Percentiles rank a stretch among this genome's conserved stretches.
phyloP scores from a whole-genome alignment of 1,284 basidiomycete genomes.

The Hymenochaete sp. region DNA sequence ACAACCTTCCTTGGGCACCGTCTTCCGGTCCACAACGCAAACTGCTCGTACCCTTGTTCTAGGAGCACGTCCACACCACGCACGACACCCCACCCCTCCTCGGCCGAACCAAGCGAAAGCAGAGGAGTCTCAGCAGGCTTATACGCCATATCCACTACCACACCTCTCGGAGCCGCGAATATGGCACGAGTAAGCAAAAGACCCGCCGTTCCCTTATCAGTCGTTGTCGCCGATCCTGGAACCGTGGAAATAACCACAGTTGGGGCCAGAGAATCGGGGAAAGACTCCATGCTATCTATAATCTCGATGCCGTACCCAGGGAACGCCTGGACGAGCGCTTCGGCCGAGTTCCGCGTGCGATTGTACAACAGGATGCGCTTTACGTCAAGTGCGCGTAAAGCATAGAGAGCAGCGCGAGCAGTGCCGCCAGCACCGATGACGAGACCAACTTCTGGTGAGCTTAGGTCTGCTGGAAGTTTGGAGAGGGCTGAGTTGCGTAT shows the following conservation, averaged over 20 bases:
- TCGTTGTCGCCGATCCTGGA: constrained; percentile 63
- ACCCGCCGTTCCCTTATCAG: constrained; percentile 28
- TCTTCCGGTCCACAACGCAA: constrained; percentile 44
- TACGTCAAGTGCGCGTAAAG: constrained; percentile 64
- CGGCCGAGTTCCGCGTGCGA: constrained; percentile 67
- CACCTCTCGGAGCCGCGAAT: constrained; percentile 42
- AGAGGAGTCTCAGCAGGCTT: constrained; percentile 72
- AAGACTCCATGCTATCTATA: constrained; percentile 46
- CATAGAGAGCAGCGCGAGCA: constrained; percentile 86
- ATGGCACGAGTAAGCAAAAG: constrained; percentile 52
- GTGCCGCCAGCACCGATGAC: constrained; percentile 93
- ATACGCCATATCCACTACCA: constrained; percentile 91
- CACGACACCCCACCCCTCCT: constrained; percentile 78
- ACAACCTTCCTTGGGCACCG: constrained; percentile 42
- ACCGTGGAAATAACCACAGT: constrained; percentile 80
- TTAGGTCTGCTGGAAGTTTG: constrained; percentile 30
- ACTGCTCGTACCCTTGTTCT: constrained; percentile 44
- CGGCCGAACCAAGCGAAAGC: constrained; percentile 60
- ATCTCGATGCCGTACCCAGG: constrained; percentile 55
- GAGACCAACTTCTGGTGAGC: constrained; percentile 44
- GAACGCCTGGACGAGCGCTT: constrained; percentile 56
- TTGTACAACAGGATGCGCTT: constrained; percentile 78
- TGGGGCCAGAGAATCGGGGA: constrained; percentile 31
- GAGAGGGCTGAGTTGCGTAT: constrained; percentile 38
- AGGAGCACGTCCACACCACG: constrained; percentile 67